Evolutionary conservation across 1,284 basidiomycete genomes (phyloP), one percentile per base, ranked within the genome.

Genomic region (Ustilago nuda): DNA sequence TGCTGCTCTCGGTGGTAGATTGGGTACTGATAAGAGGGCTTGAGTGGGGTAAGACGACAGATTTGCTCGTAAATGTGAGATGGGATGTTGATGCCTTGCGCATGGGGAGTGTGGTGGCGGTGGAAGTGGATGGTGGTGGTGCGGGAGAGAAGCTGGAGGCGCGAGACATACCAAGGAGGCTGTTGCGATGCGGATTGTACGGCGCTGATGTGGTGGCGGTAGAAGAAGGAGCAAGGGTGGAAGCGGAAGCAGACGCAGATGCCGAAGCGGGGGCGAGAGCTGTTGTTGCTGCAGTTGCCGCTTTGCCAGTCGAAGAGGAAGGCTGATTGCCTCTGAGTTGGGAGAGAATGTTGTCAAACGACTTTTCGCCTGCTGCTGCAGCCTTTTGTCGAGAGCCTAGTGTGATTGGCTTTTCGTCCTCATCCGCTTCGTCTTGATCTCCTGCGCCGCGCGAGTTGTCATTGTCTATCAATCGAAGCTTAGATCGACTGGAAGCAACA

Each of bases 91-190:
- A 50, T 30, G 48, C 15, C 37, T 71, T 76, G 37, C 73, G 68
- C 55, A 68, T 58, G 39, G 12, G 54, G 48, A 62, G 37, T 23
- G 61, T 17, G 23, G 64, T 13, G 35, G 46, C 19, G 35, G 54
- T 35, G 39, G 56, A 35, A 9, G 59, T 39, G 33, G 58, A 56
- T 37, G 45, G 50, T 43, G 61, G 43, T 30, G 61, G 63, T 48
- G 61, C 68, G 41, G 68, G 61, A 15, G 73, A 76, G 65, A 76
- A 76, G 65, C 73, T 76, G 43, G 68, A 64, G 23, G 73, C 73
- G 33, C 73, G 73, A 50, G 73, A 76, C 68, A 76, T 76, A 58
- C 65, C 65, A 19, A 76, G 62, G 11, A 76, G 61, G 52, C 73
- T 62, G 19, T 57, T 65, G 19, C 65, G 54, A 27, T 65, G 66